Conservation (phyloP, 1,284 basidiomycete species). For the Cryptococcus sp. region DNA sequence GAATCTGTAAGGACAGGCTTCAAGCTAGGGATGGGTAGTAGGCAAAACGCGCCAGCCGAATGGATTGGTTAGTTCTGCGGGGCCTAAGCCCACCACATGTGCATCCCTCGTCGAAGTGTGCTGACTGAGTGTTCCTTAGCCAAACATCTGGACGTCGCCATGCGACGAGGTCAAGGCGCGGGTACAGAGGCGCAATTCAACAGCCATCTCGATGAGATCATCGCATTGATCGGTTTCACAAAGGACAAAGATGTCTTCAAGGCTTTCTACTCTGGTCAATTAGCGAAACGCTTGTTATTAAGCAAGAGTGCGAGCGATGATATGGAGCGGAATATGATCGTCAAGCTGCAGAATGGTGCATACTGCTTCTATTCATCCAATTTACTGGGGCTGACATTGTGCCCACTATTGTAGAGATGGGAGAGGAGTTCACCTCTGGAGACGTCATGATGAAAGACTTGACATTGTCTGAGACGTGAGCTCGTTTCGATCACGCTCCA, state of each 20-base stretch:
- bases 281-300: slow-evolving; percentile 85
- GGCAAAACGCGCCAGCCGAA: slow-evolving; percentile 87
- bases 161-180: slow-evolving; percentile 80
- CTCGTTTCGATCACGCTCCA: not conserved
- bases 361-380: slow-evolving; percentile 18
- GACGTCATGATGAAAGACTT: slow-evolving; percentile 56
- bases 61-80: slow-evolving; percentile 64
- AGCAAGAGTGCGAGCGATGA: slow-evolving; percentile 87
- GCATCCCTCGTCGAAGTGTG: not conserved
- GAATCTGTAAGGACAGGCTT: slow-evolving; percentile 67
- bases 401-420: slow-evolving; percentile 41
- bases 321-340: slow-evolving; percentile 84
- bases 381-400: not conserved
- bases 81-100: not conserved
- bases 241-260: slow-evolving; percentile 88
- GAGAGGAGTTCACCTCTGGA: slow-evolving; percentile 54
- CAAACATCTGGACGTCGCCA: slow-evolving; percentile 79
- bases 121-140: slow-evolving; percentile 56
- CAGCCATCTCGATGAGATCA: slow-evolving; percentile 68
- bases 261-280: slow-evolving; percentile 85
- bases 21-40: slow-evolving; percentile 73
- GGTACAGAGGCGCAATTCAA: slow-evolving; percentile 72
- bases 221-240: slow-evolving; percentile 83
- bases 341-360: slow-evolving; percentile 81
- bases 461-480: slow-evolving; percentile 50